Conservation (phyloP, 371 early-diverging fungal genomes). For the Mortierella sp. region DNA sequence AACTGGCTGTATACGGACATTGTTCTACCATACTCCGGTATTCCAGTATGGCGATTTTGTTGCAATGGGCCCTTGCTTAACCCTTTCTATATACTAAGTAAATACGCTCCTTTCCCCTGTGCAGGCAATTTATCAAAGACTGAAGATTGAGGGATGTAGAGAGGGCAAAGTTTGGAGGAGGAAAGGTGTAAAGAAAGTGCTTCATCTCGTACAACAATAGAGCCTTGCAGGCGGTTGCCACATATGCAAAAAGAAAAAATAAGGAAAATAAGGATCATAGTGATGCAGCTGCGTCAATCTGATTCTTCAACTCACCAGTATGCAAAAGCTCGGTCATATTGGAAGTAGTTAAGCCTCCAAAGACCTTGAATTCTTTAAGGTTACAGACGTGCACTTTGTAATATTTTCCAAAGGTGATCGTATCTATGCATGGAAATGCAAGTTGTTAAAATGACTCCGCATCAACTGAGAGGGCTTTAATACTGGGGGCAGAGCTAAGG, state of each 20-base stretch:
- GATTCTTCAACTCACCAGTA: slow-evolving; percentile 69
- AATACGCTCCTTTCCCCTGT: background rate
- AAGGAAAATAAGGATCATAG: background rate
- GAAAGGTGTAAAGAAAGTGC: background rate
- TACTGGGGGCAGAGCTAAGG: background rate
- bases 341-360: slow-evolving; percentile 82
- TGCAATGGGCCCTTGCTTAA: background rate
- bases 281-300: background rate
- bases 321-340: slow-evolving; percentile 91
- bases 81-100: too few species aligned
- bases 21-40: slow-evolving; percentile 7
- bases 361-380: slow-evolving; percentile 96
- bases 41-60: background rate
- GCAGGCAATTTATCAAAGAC: background rate
- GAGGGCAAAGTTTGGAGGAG: background rate
- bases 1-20: background rate
- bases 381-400: slow-evolving; percentile 97
- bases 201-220: too few species aligned
- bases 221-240: too few species aligned
- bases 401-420: slow-evolving; percentile 97
- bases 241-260: too few species aligned
- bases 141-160: too few species aligned
- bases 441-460: background rate
- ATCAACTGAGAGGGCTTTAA: background rate
- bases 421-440: slow-evolving; percentile 57